Evolutionary conservation across 306 rosid genomes (phyloP).

Genomic region (Gynostemma pentaphyllum): DNA sequence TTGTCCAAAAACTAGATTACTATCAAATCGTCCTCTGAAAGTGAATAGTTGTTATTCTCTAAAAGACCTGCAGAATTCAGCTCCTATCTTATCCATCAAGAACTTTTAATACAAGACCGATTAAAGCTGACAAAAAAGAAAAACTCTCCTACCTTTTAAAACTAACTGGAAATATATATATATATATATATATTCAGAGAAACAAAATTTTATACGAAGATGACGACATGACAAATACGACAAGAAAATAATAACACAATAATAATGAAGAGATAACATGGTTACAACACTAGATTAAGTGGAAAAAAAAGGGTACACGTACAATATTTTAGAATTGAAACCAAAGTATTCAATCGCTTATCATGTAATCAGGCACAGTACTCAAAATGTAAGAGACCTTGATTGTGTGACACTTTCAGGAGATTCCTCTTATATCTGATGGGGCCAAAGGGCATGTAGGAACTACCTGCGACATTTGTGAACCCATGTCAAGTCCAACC

Average conservation of each 20-base stretch:
- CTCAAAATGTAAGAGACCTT: background rate
- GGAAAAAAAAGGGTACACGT: background rate
- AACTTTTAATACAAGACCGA: too few relatives aligned
- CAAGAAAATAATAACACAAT: background rate
- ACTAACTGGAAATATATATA: too few relatives aligned
- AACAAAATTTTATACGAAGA: too few relatives aligned
- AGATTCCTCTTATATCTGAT: background rate
- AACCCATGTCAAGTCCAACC: slow-evolving; percentile 9
- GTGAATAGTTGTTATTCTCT: too few relatives aligned
- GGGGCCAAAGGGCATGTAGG: slow-evolving; percentile 14
- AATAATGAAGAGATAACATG: background rate
- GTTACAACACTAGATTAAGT: background rate
- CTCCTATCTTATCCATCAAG: too few relatives aligned
- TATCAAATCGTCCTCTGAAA: too few relatives aligned
- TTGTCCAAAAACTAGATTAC: too few relatives aligned
- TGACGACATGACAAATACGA: too few relatives aligned
- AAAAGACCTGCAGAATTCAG: too few relatives aligned
- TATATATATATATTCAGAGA: too few relatives aligned
- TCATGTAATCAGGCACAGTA: background rate
- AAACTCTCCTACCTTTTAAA: too few relatives aligned
- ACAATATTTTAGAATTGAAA: background rate
- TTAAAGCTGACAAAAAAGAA: too few relatives aligned
- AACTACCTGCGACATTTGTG: slow-evolving; percentile 25
- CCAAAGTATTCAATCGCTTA: background rate
- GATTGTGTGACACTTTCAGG: background rate